phyloP scores from a whole-genome alignment of 306 rosid species.

The Alnus glutinosa region DNA sequence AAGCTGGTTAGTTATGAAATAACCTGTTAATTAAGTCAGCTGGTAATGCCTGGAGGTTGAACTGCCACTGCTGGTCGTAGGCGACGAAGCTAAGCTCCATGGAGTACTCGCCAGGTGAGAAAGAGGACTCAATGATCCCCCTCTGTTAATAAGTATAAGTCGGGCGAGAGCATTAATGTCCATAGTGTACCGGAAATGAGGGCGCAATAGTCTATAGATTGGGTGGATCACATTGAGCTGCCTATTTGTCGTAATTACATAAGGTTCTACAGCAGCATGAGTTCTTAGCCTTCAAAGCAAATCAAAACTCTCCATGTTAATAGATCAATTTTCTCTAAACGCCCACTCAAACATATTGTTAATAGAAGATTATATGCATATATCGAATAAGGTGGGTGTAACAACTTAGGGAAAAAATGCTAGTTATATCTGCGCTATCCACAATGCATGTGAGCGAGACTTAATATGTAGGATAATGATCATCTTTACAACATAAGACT shows the following conservation, averaged over 20 bases:
- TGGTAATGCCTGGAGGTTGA: constrained; percentile 67
- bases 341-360: too few species aligned
- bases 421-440: too few species aligned
- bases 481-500: too few species aligned
- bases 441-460: too few species aligned
- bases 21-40: constrained; percentile 67
- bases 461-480: too few species aligned
- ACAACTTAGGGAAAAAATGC: too few species aligned
- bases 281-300: constrained; percentile 65
- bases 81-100: constrained; percentile 54
- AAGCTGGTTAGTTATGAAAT: too few species aligned
- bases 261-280: constrained; percentile 76
- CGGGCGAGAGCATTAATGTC: constrained; percentile 91
- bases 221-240: constrained; percentile 89
- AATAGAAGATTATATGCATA: too few species aligned
- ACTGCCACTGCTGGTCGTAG: constrained; percentile 68
- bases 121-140: constrained; percentile 59
- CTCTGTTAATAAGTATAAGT: constrained; percentile 52
- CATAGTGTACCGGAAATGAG: constrained; percentile 91
- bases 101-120: constrained; percentile 56
- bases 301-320: too few species aligned
- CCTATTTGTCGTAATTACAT: constrained; percentile 73
- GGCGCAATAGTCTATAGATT: constrained; percentile 68
- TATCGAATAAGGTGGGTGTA: too few species aligned
- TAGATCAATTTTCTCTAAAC: not conserved